Evolutionary conservation across 495 filamentous ascomycete species (phyloP), one percentile per base, ranked within the genome.

Genomic region (Jackrogersella minutella): DNA sequence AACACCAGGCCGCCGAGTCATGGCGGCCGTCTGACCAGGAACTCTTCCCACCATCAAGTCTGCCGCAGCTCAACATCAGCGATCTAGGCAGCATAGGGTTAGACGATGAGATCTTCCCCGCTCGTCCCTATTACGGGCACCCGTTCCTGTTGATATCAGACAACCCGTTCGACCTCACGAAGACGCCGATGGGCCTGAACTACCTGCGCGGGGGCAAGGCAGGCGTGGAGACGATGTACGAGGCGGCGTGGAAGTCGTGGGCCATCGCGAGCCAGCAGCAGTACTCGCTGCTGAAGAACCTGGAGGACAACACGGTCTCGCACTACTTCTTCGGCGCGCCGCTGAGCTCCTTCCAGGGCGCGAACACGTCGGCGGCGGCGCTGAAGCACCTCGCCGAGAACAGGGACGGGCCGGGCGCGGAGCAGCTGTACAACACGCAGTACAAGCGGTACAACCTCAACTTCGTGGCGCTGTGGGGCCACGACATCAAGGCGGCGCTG

Each of bases 191-290:
- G 61, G 71, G 70, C 2, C 63, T 73, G 9, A 70, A 70, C 47
- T 56, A 54, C 17, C 47, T 73, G 9, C 65, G 58, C 9, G 30
- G 33, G 3, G 53, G 51, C 34, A 37, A 64, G 1, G 44, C 40
- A 10, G 52, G 30, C 21, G 62, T 59, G 14, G 52, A 51, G 10
- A 2, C 41, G 34, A 57, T 56, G 57, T 57, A 68, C 37, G 66
- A 44, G 14, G 76, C 76, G 0, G 73, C 71, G 5, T 67, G 81
- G 64, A 67, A 69, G 3, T 75, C 81, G 3, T 86, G 84, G 83
- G 79, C 78, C 5, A 78, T 84, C 14, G 76, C 78, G 52, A 82
- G 82, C 2, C 83, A 86, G 68, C 80, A 83, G 44, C 84, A 86
- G 58, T 85, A 85, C 64, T 84, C 80, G 5, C 81, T 86, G 56